A percentile compares a stretch with the other conserved stretches of the same genome.
Conservation (phyloP, 306 rosid species). For the Begonia peltatifolia region DNA sequence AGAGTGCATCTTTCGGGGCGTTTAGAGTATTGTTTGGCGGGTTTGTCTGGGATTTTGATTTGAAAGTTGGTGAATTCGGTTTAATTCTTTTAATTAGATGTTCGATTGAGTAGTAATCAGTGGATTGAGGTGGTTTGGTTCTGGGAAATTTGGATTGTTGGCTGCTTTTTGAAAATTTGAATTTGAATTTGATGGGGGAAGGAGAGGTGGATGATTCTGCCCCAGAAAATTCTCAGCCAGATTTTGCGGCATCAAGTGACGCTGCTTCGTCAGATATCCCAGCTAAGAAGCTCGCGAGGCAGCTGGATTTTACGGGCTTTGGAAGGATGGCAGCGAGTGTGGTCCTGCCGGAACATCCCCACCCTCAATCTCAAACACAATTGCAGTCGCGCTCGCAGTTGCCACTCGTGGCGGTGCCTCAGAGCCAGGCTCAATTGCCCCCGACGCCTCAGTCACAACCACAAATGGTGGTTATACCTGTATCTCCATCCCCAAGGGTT, state of each 20-base stretch:
- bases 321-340: slow-evolving; percentile 26
- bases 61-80: slow-evolving; percentile 26
- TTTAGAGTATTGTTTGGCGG: slow-evolving; percentile 6
- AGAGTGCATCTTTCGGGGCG: slow-evolving; percentile 4
- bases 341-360: slow-evolving; percentile 26
- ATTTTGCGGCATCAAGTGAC: slow-evolving; percentile 14
- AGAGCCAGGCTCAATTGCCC: slow-evolving; percentile 10
- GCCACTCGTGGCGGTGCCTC: slow-evolving; percentile 3
- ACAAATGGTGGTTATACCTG: slow-evolving; percentile 19
- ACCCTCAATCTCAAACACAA: slow-evolving; percentile 22
- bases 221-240: slow-evolving; percentile 37
- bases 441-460: slow-evolving; percentile 5
- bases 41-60: slow-evolving; percentile 30
- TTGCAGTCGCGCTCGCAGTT: slow-evolving; percentile 7
- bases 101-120: slow-evolving; percentile 10
- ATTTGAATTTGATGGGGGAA: slow-evolving; percentile 64
- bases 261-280: slow-evolving; percentile 44
- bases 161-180: slow-evolving; percentile 11
- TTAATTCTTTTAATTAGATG: slow-evolving; percentile 10
- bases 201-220: slow-evolving; percentile 48
- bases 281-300: slow-evolving; percentile 82
- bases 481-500: slow-evolving; percentile 28
- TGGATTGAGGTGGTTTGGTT: slow-evolving; percentile 12
- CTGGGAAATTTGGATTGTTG: slow-evolving; percentile 12
- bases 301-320: slow-evolving; percentile 76